Percentiles rank a stretch among this genome's conserved stretches.
Conservation (phyloP, 2,329 filamentous ascomycete genomes). For the Allantophomopsis cytisporea region DNA sequence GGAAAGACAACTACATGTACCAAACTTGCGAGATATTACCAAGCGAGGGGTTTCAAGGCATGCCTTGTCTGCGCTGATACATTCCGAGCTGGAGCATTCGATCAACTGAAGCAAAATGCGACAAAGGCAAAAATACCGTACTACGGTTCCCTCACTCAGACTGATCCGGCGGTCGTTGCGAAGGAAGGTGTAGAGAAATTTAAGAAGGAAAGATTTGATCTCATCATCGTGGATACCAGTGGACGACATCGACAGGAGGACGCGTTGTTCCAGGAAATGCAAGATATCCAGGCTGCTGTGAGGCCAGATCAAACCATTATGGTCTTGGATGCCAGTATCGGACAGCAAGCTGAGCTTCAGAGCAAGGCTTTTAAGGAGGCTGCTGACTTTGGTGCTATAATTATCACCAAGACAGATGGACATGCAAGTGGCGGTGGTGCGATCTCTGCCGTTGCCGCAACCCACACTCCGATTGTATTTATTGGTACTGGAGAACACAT, state of each 20-base stretch:
- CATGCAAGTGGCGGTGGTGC: slow-evolving; percentile 92
- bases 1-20: slow-evolving; percentile 98
- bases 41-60: slow-evolving; percentile 81
- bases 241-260: slow-evolving; percentile 91
- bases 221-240: slow-evolving; percentile 97
- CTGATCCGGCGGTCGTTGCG: slow-evolving; percentile 85
- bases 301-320: slow-evolving; percentile 94
- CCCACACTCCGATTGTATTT: slow-evolving; percentile 93
- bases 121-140: slow-evolving; percentile 99
- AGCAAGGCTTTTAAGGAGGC: slow-evolving; percentile 95
- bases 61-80: slow-evolving; percentile 96
- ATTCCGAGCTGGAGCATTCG: slow-evolving; percentile 95
- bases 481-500: slow-evolving; percentile 97
- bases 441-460: slow-evolving; percentile 93
- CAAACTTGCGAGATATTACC: slow-evolving; percentile 89
- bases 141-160: slow-evolving; percentile 92
- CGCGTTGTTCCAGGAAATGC: slow-evolving; percentile 94
- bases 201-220: slow-evolving; percentile 95
- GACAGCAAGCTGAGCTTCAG: slow-evolving; percentile 89
- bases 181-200: slow-evolving; percentile 97
- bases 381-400: slow-evolving; percentile 93
- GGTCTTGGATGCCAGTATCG: slow-evolving; percentile 93
- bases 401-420: slow-evolving; percentile 97
- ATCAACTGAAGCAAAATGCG: slow-evolving; percentile 97
- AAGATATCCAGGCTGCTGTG: slow-evolving; percentile 86